A percentile compares a stretch with the other conserved stretches of the same genome.
These are phyloP conservation scores for Angomonas ambiguus DNA, from an alignment of 208 protist species.

Conservation along the genomic window DNA sequence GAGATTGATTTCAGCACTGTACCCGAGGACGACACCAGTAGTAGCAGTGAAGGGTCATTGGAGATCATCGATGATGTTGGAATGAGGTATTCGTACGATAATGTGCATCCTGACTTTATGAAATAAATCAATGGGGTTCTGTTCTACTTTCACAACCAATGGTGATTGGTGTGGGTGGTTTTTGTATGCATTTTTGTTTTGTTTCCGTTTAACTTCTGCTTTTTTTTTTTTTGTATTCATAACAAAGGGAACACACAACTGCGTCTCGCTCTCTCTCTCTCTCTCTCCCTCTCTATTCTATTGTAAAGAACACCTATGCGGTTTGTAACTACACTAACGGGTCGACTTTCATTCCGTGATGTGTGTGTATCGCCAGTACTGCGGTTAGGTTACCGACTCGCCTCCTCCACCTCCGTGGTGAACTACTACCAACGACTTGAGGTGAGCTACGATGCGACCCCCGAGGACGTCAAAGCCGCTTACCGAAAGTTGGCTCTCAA, in stretches of 20 bases:
- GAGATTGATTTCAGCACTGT: background rate
- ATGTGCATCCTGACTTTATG: constrained; percentile 44
- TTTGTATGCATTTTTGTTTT: background rate
- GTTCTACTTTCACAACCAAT: background rate
- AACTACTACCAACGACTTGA: constrained; percentile 67
- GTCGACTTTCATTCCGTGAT: too few species aligned
- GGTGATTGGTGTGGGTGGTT: too few species aligned
- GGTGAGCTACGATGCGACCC: constrained; percentile 55
- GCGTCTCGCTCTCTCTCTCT: too few species aligned
- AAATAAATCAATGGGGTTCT: constrained; percentile 7
- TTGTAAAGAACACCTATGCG: too few species aligned
- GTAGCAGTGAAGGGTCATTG: background rate
- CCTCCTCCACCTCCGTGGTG: too few species aligned
- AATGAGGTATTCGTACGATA: constrained; percentile 32
- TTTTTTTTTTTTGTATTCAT: constrained; percentile 18
- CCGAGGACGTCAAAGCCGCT: constrained; percentile 82
- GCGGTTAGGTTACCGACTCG: too few species aligned
- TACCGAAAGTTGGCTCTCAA: constrained; percentile 75
- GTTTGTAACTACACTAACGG: too few species aligned
- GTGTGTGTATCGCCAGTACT: too few species aligned
- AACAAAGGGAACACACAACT: too few species aligned
- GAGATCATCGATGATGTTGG: constrained; percentile 77
- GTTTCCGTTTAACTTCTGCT: constrained; percentile 9
- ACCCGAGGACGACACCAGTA: background rate
- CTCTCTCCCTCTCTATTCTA: too few species aligned